Conservation (phyloP, 2,329 filamentous ascomycete species). For the Penicillium hordei region DNA sequence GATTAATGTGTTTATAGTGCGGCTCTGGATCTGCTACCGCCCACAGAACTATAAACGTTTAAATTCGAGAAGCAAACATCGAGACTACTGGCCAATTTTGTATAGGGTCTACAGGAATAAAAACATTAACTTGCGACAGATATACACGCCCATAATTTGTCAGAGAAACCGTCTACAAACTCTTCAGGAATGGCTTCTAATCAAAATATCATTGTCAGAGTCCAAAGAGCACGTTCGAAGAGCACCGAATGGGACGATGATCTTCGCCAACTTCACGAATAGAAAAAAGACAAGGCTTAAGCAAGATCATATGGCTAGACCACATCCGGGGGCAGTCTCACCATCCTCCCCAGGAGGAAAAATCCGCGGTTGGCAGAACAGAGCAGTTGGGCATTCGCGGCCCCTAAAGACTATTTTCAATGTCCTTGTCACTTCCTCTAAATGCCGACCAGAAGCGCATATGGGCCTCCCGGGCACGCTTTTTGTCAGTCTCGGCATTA, state of each 20-base stretch:
- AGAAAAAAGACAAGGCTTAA: neutral
- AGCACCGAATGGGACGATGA: neutral
- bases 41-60: neutral
- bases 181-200: no score
- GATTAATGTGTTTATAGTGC: no score
- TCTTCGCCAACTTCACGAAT: neutral
- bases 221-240: neutral
- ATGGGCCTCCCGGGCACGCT: neutral
- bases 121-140: rapidly evolving
- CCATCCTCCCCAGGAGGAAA: neutral
- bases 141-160: neutral
- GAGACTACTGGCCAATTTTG: neutral
- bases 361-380: neutral
- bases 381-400: rapidly evolving
- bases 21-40: no score
- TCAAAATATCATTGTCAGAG: no score
- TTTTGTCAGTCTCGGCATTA: neutral
- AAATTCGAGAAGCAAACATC: neutral
- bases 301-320: neutral
- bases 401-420: neutral
- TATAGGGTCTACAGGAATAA: neutral
- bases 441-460: neutral
- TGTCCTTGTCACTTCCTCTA: neutral
- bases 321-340: neutral
- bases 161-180: neutral